phyloP scores from a whole-genome alignment of 345 rosid genomes.

The Reutealis trisperma region DNA sequence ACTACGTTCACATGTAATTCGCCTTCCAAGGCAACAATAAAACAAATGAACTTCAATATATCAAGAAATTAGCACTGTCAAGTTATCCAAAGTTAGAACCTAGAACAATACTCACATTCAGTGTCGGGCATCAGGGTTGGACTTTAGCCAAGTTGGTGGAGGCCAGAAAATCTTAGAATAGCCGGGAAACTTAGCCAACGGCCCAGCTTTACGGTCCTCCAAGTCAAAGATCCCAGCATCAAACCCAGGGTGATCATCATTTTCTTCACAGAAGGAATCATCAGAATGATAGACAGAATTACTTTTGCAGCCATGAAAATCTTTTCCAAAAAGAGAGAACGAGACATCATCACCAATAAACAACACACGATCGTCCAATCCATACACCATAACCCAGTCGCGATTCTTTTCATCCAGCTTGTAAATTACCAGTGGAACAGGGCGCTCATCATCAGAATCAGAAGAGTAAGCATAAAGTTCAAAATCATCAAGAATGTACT shows the following conservation, averaged over 20 bases:
- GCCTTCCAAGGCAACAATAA: too few species aligned
- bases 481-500: neutral
- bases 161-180: conserved; percentile 11
- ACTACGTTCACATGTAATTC: too few species aligned
- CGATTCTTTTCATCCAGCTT: conserved; percentile 12
- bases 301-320: conserved; percentile 23
- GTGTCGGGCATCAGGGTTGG: neutral
- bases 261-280: neutral
- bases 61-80: too few species aligned
- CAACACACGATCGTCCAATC: conserved; percentile 8
- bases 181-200: neutral
- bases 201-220: neutral
- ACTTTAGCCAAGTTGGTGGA: conserved; percentile 4
- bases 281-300: conserved; percentile 10
- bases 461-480: neutral
- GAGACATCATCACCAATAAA: conserved; percentile 7
- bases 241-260: conserved; percentile 1
- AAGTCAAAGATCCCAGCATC: neutral
- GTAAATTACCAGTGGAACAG: neutral
- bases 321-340: conserved; percentile 21
- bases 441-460: neutral
- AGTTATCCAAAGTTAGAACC: too few species aligned
- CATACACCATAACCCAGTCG: conserved; percentile 8
- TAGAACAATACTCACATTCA: too few species aligned
- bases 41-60: too few species aligned